Base-by-base conservation (phyloP, 106 monocot genomes). In the Acanthochlamys bracteata region DNA sequence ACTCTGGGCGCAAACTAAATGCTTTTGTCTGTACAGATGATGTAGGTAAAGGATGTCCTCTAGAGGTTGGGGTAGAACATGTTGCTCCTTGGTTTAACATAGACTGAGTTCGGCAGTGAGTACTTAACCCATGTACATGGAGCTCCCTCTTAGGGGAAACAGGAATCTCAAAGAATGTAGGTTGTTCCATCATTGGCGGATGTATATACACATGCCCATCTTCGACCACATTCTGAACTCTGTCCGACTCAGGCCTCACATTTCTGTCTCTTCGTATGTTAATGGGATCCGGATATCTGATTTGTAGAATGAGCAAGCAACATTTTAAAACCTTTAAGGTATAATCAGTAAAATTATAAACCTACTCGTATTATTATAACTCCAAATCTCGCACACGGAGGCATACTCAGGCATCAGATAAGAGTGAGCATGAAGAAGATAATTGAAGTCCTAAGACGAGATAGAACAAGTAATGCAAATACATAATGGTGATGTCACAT, bases 261-360 rank as follows among this genome's bases (percentile, higher is more conserved):
- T 57, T 66, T 67, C 85, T 76, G 24, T 67, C 78, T 54, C 71
- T 80, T 16, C 71, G 61, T 26, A 53, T 64, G 66, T 66, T 72
- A 16, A 67, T 64, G 26, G 78, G 64, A 4, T 88, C 93, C 39
- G 78, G 13, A 42, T 72, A 65, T 64, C 93, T 93, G 65, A 24
- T 51, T 42, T 25, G 41, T 69, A 42, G 14, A 74, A 61, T 45
- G 75, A 70, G 25, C 12, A 68, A 72, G 13, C 12, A 49, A 16
- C 11, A 27, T 60, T 60, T 17, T 51, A 19, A 42, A 55, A 11
- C 39, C 24, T 24, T 21, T 1, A 53, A 13, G 41, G 1, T 39
- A 11, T 61, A 55, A 41, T 21, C 12, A 15, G 22, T 9, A 42
- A 55, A 51, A 55, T 45, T 20, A 39, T 16, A 41, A 25, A 57